phyloP scores from a whole-genome alignment of 1,284 basidiomycete species.

The Ceratorhiza oryzae-sativae region DNA sequence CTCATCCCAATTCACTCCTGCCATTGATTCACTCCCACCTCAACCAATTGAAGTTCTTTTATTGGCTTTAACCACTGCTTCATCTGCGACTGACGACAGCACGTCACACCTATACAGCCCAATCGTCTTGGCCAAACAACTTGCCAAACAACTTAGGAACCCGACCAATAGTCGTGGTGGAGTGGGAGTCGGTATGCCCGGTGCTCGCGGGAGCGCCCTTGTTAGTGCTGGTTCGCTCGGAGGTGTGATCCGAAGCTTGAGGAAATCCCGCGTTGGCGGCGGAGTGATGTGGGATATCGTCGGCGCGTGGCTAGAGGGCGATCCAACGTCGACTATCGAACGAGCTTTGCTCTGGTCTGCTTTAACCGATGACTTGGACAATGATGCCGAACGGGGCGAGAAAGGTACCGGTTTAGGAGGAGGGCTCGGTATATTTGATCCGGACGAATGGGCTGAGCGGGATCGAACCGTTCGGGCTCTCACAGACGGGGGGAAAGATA shows the following conservation, averaged over 20 bases:
- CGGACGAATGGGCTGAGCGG: slow-evolving; percentile 26
- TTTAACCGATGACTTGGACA: not conserved
- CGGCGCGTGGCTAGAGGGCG: slow-evolving; percentile 4
- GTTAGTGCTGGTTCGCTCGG: slow-evolving; percentile 5
- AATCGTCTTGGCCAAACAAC: not conserved
- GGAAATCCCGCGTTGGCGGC: not conserved
- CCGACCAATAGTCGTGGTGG: not conserved
- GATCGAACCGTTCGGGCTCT: slow-evolving; percentile 19
- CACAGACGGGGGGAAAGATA: slow-evolving; percentile 5
- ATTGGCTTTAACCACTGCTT: not conserved
- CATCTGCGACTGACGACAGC: not conserved
- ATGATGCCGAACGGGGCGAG: not conserved
- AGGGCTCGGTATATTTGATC: slow-evolving; percentile 1
- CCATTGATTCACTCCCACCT: not conserved
- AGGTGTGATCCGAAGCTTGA: not conserved
- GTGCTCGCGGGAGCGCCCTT: not conserved
- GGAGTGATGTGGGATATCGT: slow-evolving; percentile 20
- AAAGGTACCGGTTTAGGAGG: not conserved
- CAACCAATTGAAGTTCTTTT: slow-evolving; percentile 13
- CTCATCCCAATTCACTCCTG: not conserved
- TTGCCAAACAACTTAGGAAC: slow-evolving; percentile 14
- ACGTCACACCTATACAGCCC: not conserved
- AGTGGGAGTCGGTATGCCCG: not conserved
- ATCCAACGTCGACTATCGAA: not conserved
- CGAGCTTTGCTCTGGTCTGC: slow-evolving; percentile 10